These are phyloP conservation scores for Malus sylvestris DNA, from an alignment of 306 rosid species.

Conservation along the genomic window DNA sequence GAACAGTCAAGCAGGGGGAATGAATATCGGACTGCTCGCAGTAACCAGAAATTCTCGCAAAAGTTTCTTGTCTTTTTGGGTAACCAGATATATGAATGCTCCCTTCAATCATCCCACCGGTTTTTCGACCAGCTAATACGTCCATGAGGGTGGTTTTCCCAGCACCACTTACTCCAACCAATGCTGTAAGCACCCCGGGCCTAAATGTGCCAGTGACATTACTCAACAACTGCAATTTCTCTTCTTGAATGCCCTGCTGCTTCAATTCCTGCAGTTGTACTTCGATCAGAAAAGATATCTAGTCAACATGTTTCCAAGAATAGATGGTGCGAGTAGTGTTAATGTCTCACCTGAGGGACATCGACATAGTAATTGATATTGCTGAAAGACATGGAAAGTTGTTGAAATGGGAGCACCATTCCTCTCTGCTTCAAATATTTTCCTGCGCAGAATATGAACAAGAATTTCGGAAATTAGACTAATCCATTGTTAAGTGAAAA, in stretches of 20 bases:
- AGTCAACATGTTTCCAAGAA: slow-evolving; percentile 16
- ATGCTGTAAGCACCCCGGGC: slow-evolving; percentile 93
- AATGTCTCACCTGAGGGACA: slow-evolving; percentile 68
- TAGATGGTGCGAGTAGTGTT: slow-evolving; percentile 1
- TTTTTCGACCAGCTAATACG: slow-evolving; percentile 93
- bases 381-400: slow-evolving; percentile 86
- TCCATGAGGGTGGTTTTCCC: slow-evolving; percentile 99
- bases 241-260: slow-evolving; percentile 84
- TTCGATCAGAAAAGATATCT: slow-evolving; percentile 27
- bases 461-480: neutral
- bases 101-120: slow-evolving; percentile 86
- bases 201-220: slow-evolving; percentile 83
- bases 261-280: slow-evolving; percentile 72
- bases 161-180: slow-evolving; percentile 97
- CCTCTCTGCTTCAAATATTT: slow-evolving; percentile 79
- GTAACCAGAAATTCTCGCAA: slow-evolving; percentile 96
- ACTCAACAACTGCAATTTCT: slow-evolving; percentile 67
- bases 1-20: slow-evolving; percentile 86
- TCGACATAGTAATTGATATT: slow-evolving; percentile 88
- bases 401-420: slow-evolving; percentile 99
- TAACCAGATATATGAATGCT: slow-evolving; percentile 70
- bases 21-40: slow-evolving; percentile 96
- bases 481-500: neutral
- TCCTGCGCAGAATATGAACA: slow-evolving; percentile 43
- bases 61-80: slow-evolving; percentile 84